These are phyloP conservation scores for Gastrolobium bilobum DNA, from an alignment of 306 rosid species.

Conservation along the genomic window DNA sequence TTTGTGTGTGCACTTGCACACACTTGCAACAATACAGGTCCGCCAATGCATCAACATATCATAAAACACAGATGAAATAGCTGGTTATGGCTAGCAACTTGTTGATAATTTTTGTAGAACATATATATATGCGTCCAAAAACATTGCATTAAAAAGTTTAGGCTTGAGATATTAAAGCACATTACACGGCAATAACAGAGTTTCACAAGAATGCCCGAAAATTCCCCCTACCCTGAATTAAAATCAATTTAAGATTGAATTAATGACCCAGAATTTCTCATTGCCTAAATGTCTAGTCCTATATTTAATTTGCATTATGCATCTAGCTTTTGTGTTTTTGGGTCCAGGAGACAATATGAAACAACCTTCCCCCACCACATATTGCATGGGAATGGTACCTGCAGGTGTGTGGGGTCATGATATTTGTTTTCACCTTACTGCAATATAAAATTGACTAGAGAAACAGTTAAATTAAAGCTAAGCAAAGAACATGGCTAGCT, in stretches of 20 bases:
- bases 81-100: background rate
- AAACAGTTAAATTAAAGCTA: background rate
- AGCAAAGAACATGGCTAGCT: background rate
- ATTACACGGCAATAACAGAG: conserved; percentile 39
- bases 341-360: conserved; percentile 36
- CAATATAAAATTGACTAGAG: conserved; percentile 9
- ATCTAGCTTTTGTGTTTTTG: conserved; percentile 4
- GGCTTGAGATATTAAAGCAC: conserved; percentile 5
- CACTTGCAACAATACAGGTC: too few species aligned
- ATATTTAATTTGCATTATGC: conserved; percentile 30
- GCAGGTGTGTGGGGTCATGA: conserved; percentile 40
- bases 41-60: background rate
- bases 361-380: conserved; percentile 53
- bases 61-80: background rate
- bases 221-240: background rate
- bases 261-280: conserved; percentile 28
- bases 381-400: conserved; percentile 48
- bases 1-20: too few species aligned
- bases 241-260: background rate
- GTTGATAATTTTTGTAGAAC: conserved; percentile 13
- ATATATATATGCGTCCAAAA: background rate
- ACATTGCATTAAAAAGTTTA: background rate
- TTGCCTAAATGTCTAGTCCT: conserved; percentile 22
- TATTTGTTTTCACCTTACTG: conserved; percentile 41
- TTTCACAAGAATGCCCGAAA: conserved; percentile 9